Percentiles rank a stretch among this genome's conserved stretches.
phyloP scores from a whole-genome alignment of 129 eudicot genomes.

The Centaurea solstitialis region DNA sequence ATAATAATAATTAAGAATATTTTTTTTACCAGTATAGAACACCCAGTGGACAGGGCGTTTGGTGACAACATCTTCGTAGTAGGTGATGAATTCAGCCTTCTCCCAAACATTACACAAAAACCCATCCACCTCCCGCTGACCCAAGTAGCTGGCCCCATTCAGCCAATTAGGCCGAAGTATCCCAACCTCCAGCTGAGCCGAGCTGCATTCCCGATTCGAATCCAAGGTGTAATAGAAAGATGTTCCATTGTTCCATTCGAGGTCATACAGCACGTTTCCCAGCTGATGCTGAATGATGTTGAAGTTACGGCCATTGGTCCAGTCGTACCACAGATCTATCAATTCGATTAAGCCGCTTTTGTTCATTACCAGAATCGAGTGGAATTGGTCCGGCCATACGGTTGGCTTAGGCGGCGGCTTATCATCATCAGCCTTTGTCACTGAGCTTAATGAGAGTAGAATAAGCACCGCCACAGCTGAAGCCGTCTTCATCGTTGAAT shows the following conservation, averaged over 20 bases:
- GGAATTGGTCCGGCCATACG: conserved; percentile 78
- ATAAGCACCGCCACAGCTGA: not conserved
- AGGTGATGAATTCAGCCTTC: conserved; percentile 75
- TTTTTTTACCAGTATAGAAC: conserved; percentile 84
- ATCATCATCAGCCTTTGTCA: not conserved
- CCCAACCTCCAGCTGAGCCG: conserved; percentile 51
- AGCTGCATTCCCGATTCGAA: conserved; percentile 29
- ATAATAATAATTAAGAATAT: too few species aligned
- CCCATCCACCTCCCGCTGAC: conserved; percentile 50
- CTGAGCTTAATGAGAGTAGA: not conserved
- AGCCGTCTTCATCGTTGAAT: not conserved
- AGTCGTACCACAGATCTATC: conserved; percentile 89
- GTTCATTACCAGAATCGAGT: conserved; percentile 63
- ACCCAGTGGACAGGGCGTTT: conserved; percentile 78
- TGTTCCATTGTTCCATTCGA: conserved; percentile 86
- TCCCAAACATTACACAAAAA: conserved; percentile 77
- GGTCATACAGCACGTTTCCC: conserved; percentile 57
- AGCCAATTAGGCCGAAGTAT: conserved; percentile 90
- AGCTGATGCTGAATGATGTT: conserved; percentile 79
- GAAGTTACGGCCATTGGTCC: conserved; percentile 87
- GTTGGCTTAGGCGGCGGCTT: conserved; percentile 41
- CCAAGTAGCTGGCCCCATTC: conserved; percentile 67
- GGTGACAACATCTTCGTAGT: conserved; percentile 73
- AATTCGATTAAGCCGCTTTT: conserved; percentile 40
- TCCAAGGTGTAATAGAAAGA: conserved; percentile 44